A percentile compares a stretch with the other conserved stretches of the same genome.
Evolutionary conservation across 2,329 filamentous ascomycete species (phyloP).

Genomic region (Colletotrichum sp.): DNA sequence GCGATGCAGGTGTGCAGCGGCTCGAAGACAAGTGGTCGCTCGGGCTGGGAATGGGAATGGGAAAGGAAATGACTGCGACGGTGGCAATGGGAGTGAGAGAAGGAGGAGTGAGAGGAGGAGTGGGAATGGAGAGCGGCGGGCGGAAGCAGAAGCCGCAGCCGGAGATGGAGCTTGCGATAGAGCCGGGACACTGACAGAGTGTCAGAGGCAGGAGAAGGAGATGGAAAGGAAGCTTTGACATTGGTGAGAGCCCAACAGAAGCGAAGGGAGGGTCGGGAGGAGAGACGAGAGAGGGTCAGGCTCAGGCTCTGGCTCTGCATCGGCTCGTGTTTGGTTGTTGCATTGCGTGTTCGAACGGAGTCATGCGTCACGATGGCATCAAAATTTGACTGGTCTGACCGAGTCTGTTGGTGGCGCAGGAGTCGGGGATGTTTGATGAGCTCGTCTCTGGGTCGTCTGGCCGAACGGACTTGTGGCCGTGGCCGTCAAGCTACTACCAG

Average conservation of each 20-base stretch:
- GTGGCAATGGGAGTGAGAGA: not conserved
- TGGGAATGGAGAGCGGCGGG: not conserved
- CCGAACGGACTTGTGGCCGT: not conserved
- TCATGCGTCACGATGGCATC: slow-evolving; percentile 4
- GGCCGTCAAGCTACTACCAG: too few relatives aligned
- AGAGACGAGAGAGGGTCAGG: not conserved
- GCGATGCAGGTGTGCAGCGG: slow-evolving; percentile 2
- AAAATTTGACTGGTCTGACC: not conserved
- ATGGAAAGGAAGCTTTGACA: not conserved
- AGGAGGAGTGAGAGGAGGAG: not conserved
- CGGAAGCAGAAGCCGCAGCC: not conserved
- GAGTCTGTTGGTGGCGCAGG: not conserved
- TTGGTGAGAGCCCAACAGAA: not conserved
- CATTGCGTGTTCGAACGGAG: not conserved
- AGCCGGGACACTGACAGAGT: not conserved
- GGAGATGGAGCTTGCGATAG: not conserved
- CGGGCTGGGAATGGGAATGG: not conserved
- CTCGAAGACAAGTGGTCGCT: slow-evolving; percentile 17
- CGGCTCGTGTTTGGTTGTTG: not conserved
- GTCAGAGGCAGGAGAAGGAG: not conserved
- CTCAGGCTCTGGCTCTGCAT: not conserved
- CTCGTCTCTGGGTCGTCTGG: slow-evolving; percentile 29
- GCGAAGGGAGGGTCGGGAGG: not conserved
- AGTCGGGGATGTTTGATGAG: slow-evolving; percentile 26
- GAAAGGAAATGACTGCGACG: not conserved